Evolutionary conservation across 169 alveolate species (phyloP).

Genomic region (Neospora caninum): DNA sequence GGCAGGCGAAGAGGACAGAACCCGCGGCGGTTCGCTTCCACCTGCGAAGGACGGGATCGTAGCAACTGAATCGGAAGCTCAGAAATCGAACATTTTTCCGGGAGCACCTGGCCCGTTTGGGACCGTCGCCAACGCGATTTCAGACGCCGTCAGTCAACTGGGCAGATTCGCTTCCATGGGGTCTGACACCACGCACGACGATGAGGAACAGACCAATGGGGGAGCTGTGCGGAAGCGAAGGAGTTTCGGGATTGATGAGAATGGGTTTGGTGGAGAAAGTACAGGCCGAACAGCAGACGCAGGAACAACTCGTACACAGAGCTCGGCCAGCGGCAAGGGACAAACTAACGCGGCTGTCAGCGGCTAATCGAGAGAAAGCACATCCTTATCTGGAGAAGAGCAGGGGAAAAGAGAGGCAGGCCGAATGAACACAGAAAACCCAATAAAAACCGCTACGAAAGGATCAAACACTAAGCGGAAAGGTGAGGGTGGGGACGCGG

Average conservation of each 20-base stretch:
- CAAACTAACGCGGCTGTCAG: too few species aligned
- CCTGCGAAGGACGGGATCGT: not conserved
- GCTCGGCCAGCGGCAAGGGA: too few species aligned
- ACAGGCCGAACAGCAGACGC: not conserved
- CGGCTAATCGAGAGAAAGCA: too few species aligned
- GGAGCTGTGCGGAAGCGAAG: not conserved
- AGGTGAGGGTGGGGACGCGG: too few species aligned
- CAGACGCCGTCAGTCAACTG: slow-evolving; percentile 15
- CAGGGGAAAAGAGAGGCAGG: too few species aligned
- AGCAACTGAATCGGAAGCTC: not conserved
- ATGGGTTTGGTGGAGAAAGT: not conserved
- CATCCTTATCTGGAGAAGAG: too few species aligned
- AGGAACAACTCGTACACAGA: not conserved
- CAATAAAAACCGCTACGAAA: too few species aligned
- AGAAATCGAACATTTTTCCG: not conserved
- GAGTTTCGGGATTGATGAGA: not conserved
- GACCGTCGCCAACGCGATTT: not conserved
- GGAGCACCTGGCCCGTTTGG: not conserved
- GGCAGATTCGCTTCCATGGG: not conserved
- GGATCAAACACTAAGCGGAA: too few species aligned
- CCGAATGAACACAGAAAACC: too few species aligned
- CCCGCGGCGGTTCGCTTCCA: too few species aligned
- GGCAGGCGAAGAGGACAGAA: too few species aligned
- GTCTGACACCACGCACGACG: not conserved
- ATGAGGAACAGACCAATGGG: not conserved